Base-by-base conservation (phyloP, 192 early-diverging fungal genomes). In the Coemansia umbellata region DNA sequence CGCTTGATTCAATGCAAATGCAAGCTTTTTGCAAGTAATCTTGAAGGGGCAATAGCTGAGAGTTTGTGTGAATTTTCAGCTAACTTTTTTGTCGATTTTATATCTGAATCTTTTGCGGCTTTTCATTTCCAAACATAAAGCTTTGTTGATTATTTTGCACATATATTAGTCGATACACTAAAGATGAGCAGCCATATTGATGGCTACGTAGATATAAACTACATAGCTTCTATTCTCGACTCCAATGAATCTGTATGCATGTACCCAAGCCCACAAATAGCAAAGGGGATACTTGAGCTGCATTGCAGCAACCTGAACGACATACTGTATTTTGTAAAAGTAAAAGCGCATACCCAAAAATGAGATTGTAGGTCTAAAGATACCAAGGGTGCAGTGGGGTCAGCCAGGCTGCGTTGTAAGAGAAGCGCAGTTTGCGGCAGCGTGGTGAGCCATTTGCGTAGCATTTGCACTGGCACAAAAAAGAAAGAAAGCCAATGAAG, bases 181-280 rank as follows among this genome's bases (percentile, higher is more conserved):
- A 31, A 2, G 3, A 53, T 48, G 42, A 36, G 24, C 13, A 28
- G 44, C 33, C 11, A 41, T 21, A 27, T n/a, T 9, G 23, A 5
- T 30, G 42, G 37, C 8, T 33, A 18, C 15, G 17, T 49, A 10
- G 60, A 55, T 27, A 13, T 23, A 24, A 63, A 63, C 4, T 63
- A 63, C 31, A 55, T 63, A 39, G 37, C 10, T 18, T 32, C 44
- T 19, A 22, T 40, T 31, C 17, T 37, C 3, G 15, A 4, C 9
- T 22, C 35, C 23, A 13, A 24, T 4, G 21, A 49, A n/a, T 22
- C 36, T 5, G n/a, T 19, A 6, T 49, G 19, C 23, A 55, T 63
- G 23, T 63, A 47, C 15, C 60, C 60, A 21, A 50, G 53, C 30
- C 47, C 52, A 35, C 51, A 55, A 8, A 55, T 63, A 14, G 58